These are phyloP conservation scores for Tephrocybe sp. DNA, from an alignment of 768 basidiomycete genomes.

Conservation along the genomic window DNA sequence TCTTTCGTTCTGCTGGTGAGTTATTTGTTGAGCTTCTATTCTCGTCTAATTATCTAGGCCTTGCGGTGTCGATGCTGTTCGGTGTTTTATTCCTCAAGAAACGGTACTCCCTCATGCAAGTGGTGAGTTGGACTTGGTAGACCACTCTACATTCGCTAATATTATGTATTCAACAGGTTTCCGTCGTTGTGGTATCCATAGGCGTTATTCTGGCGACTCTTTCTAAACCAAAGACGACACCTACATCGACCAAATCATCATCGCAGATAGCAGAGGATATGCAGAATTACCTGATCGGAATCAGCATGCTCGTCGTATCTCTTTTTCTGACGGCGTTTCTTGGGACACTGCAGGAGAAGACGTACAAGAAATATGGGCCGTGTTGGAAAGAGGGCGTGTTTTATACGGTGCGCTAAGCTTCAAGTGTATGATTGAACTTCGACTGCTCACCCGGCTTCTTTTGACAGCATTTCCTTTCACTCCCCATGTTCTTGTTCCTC, in stretches of 20 bases:
- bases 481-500: conserved; percentile 75
- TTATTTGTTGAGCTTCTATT: conserved; percentile 3
- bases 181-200: conserved; percentile 64
- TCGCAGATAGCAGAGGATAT: conserved; percentile 31
- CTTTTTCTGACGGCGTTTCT: conserved; percentile 67
- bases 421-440: not conserved
- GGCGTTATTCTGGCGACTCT: conserved; percentile 77
- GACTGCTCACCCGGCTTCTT: not conserved
- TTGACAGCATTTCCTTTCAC: conserved; percentile 69
- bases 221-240: conserved; percentile 43
- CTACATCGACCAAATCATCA: conserved; percentile 18
- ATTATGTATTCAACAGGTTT: conserved; percentile 38
- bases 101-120: conserved; percentile 58
- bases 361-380: conserved; percentile 72
- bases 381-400: conserved; percentile 85
- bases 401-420: conserved; percentile 59
- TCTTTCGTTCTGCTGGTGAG: conserved; percentile 81
- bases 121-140: conserved; percentile 43
- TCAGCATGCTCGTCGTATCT: conserved; percentile 65
- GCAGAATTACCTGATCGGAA: conserved; percentile 59
- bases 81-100: conserved; percentile 61
- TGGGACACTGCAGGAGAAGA: conserved; percentile 76
- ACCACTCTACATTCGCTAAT: not conserved
- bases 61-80: conserved; percentile 76
- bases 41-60: conserved; percentile 42